These are phyloP conservation scores for Colletotrichum sp. DNA, from an alignment of 2,329 filamentous ascomycete genomes.

Conservation along the genomic window DNA sequence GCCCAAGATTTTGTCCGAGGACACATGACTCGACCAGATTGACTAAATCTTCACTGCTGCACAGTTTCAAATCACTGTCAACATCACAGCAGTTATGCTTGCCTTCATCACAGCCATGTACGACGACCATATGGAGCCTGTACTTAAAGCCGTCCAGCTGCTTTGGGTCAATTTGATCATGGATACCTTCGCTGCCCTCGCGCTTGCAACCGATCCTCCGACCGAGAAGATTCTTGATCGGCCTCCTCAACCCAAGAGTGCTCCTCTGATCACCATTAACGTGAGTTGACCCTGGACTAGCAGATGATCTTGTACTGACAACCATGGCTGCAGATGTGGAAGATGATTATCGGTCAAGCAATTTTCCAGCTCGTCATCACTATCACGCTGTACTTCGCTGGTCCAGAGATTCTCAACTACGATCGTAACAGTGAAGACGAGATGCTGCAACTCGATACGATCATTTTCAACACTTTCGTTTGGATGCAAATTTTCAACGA, in stretches of 20 bases:
- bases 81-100: constrained; percentile 70
- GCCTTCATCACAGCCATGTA: constrained; percentile 70
- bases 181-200: constrained; percentile 71
- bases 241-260: constrained; percentile 63
- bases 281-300: constrained; percentile 29
- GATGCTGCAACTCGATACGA: constrained; percentile 55
- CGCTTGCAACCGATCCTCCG: constrained; percentile 68
- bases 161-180: constrained; percentile 75
- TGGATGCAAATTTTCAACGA: constrained; percentile 79
- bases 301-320: not conserved
- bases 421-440: constrained; percentile 42
- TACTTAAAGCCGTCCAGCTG: constrained; percentile 70
- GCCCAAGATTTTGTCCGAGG: constrained; percentile 36
- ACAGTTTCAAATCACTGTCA: constrained; percentile 72
- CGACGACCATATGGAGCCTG: constrained; percentile 57
- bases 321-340: constrained; percentile 55
- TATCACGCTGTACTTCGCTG: constrained; percentile 66
- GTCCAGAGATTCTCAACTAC: constrained; percentile 59
- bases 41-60: not conserved
- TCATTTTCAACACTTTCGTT: constrained; percentile 74
- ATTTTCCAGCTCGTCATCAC: constrained; percentile 65
- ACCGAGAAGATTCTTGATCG: constrained; percentile 62
- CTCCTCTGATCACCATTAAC: constrained; percentile 73
- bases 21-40: constrained; percentile 18
- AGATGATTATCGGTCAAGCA: constrained; percentile 68